Evolutionary conservation across 163 green algal genomes (phyloP), one percentile per base, ranked within the genome.

Genomic region (Chloromonas sp.): DNA sequence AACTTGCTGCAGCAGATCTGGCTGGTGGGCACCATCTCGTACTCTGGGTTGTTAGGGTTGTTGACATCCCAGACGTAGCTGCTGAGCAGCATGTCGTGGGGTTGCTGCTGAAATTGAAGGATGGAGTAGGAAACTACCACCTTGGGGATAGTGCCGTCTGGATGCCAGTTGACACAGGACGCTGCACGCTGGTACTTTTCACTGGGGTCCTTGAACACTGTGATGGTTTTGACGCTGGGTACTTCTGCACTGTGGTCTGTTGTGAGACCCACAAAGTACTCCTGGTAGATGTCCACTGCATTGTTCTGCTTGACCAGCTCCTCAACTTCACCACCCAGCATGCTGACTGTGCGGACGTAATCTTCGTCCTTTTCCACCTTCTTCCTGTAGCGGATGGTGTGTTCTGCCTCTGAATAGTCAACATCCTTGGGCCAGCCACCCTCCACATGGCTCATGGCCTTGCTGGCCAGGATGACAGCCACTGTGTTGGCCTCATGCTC

Each of bases 281-380:
- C 86, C 85, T 98, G 88, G 86, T 99, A 99, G 70, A 99, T 98
- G 88, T 98, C 95, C 3, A 99, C 92, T 0, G 95, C 94, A 83
- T 98, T 98, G 92, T 98, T 98, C 86, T 95, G 89, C 86, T 96
- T 96, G 3, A 98, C 88, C 1, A 98, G 84, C 5, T 94, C 92
- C 89, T 98, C 94, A 70, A 96, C 89, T 0, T 89, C 58, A 0
- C 60, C 82, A 0, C 92, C 95, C 71, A 98, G 91, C 36, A 84
- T 84, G 13, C 90, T 86, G 2, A 98, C 93, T 0, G 93, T 94
- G 62, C 88, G 89, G 79, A 99, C 96, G 92, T 98, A 98, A 70
- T 98, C 95, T 89, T 98, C 96, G 84, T 98, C 96, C 86, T 97
- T 97, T 88, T 98, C 96, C 15, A 97, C 92, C 86, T 97, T 96